Percentiles rank a stretch among this genome's conserved stretches.
Evolutionary conservation across 2,329 filamentous ascomycete species (phyloP).

Genomic region (Diplodia seriata): DNA sequence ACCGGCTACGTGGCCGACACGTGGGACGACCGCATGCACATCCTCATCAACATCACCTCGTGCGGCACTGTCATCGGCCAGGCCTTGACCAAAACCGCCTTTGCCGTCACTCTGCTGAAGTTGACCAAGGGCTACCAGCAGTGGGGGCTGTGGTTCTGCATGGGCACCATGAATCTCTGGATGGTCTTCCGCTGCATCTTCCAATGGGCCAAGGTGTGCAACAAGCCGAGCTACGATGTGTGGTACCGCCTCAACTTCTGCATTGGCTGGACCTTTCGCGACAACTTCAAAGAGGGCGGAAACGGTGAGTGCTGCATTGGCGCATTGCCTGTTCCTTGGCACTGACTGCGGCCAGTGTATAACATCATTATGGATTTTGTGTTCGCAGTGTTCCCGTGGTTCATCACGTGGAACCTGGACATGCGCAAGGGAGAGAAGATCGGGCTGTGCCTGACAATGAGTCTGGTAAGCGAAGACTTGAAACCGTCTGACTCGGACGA

Average conservation of each 20-base stretch:
- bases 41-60: conserved; percentile 57
- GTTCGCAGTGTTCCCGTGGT: conserved; percentile 59
- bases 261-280: conserved; percentile 48
- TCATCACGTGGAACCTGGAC: conserved; percentile 57
- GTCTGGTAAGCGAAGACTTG: conserved; percentile 42
- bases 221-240: conserved; percentile 52
- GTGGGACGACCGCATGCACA: conserved; percentile 62
- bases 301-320: conserved; percentile 50
- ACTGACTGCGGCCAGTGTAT: conserved; percentile 51
- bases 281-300: conserved; percentile 59
- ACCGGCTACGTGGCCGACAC: conserved; percentile 57
- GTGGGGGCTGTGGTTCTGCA: conserved; percentile 58
- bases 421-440: conserved; percentile 59
- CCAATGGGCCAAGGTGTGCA: conserved; percentile 59
- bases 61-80: conserved; percentile 50
- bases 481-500: no score
- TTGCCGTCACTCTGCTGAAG: conserved; percentile 51
- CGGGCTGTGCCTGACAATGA: conserved; percentile 59
- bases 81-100: conserved; percentile 48
- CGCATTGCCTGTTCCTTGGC: conserved; percentile 22
- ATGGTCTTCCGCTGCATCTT: conserved; percentile 58
- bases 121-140: conserved; percentile 55
- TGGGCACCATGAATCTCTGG: conserved; percentile 57
- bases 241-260: conserved; percentile 59
- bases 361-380: conserved; percentile 63